Evolutionary conservation across 768 basidiomycete species (phyloP).

Genomic region (Phallus indusiatus): DNA sequence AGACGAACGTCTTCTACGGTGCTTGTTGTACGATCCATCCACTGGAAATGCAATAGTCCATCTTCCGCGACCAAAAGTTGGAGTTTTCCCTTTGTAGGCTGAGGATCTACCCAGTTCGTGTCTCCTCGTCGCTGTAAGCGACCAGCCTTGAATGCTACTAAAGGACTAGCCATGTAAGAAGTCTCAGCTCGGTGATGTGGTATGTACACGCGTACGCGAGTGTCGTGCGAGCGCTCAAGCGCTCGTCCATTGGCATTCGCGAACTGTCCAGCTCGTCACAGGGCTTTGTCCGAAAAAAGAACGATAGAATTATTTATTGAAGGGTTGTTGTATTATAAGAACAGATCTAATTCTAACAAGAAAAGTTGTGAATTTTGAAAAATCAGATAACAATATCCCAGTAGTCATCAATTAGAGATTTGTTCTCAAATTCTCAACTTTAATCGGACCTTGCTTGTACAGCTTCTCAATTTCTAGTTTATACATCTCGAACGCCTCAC

Average conservation of each 20-base stretch:
- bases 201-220: neutral
- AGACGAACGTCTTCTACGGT: constrained; percentile 49
- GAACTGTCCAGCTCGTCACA: too few species aligned
- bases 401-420: too few species aligned
- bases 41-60: constrained; percentile 66
- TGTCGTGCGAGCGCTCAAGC: neutral
- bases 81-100: constrained; percentile 65
- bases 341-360: too few species aligned
- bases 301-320: too few species aligned
- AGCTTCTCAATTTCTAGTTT: constrained; percentile 63
- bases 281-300: too few species aligned
- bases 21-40: constrained; percentile 64
- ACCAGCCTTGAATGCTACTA: constrained; percentile 54
- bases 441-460: constrained; percentile 34
- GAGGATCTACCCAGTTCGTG: constrained; percentile 60
- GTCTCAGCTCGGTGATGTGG: neutral
- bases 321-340: too few species aligned
- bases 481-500: constrained; percentile 67
- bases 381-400: too few species aligned
- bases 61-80: constrained; percentile 62
- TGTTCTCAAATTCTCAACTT: too few species aligned
- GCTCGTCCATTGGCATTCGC: too few species aligned
- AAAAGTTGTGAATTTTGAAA: too few species aligned
- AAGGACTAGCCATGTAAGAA: neutral
- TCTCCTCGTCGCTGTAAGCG: constrained; percentile 60